phyloP scores from a whole-genome alignment of 257 asterid species.

The Scutellaria baicalensis region DNA sequence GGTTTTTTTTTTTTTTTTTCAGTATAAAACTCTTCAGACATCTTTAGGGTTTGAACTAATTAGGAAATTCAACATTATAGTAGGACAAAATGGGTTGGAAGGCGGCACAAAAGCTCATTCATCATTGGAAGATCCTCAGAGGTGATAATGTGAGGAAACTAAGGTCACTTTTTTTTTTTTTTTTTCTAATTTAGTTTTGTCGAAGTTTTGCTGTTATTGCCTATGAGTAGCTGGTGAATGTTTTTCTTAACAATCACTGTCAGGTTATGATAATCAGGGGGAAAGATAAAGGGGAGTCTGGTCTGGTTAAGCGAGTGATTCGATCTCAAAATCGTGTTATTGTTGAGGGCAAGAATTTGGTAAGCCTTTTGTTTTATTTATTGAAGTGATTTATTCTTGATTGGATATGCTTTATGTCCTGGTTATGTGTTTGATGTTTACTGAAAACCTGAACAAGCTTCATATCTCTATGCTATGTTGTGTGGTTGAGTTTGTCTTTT shows the following conservation, averaged over 20 bases:
- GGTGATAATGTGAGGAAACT: conserved; percentile 77
- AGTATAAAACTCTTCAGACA: background rate
- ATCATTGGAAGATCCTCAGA: conserved; percentile 87
- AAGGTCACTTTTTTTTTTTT: background rate
- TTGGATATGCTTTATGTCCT: background rate
- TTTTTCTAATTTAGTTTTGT: background rate
- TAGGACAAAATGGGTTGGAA: conserved; percentile 76
- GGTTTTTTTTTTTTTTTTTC: background rate
- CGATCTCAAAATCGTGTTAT: conserved; percentile 90
- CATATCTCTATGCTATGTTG: background rate
- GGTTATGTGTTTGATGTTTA: background rate
- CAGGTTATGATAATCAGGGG: conserved; percentile 94
- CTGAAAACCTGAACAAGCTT: background rate
- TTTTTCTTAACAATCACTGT: background rate
- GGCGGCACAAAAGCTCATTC: conserved; percentile 85
- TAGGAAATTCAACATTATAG: background rate
- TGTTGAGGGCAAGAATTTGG: conserved; percentile 94
- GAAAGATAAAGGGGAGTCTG: conserved; percentile 93
- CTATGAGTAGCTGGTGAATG: background rate
- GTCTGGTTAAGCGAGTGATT: conserved; percentile 66
- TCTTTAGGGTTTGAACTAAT: background rate
- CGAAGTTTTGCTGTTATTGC: background rate
- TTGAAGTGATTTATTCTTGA: background rate
- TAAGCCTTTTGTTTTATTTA: conserved; percentile 18
- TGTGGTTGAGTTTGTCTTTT: background rate